Evolutionary conservation across 73 alveolate genomes (phyloP), one percentile per base, ranked within the genome.

Genomic region (Paramecium sexaurelia): DNA sequence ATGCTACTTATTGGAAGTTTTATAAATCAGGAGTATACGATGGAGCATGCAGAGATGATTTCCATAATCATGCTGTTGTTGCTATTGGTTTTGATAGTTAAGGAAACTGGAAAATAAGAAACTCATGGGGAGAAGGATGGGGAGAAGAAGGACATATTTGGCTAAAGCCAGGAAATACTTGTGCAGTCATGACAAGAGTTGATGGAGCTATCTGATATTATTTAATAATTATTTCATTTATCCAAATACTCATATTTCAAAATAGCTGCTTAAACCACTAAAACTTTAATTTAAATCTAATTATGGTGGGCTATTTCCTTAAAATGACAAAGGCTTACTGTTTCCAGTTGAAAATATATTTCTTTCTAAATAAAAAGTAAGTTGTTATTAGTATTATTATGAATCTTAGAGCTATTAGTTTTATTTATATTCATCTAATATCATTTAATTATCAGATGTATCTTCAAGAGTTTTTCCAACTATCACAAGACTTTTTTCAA

Each of bases 1-100:
- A 95, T 93, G 98, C 98, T 1, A 51, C 95, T 33, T 57, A 67
- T 40, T 90, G 95, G 96, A 69, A 75, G 10, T 93, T 93, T 91
- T 95, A 95, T 66, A 37, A n/a, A 29, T 11, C 87, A n/a, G 98
- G 98, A 84, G 92, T 95, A 11, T 69, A 84, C 37, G 45, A 66
- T 20, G 87, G 88, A 9, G 78, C 78, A 15, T 91, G 97, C 75
- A 93, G 95, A 69, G 85, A 94, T 27, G 85, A 93, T 51, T 89
- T 92, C 15, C 93, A 61, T 55, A 86, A 86, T 86, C 93, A 86
- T 17, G 93, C 93, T 86, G 93, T 86, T 26, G 84, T 86, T 5
- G 93, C 93, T 15, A 88, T 86, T 61, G 90, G 93, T 13, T 87
- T 67, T 69, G 93, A 87, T n/a, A 1, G n/a, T 35, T 10, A 5